phyloP scores from a whole-genome alignment of 139 green algal species.

The Chlorella sp. region DNA sequence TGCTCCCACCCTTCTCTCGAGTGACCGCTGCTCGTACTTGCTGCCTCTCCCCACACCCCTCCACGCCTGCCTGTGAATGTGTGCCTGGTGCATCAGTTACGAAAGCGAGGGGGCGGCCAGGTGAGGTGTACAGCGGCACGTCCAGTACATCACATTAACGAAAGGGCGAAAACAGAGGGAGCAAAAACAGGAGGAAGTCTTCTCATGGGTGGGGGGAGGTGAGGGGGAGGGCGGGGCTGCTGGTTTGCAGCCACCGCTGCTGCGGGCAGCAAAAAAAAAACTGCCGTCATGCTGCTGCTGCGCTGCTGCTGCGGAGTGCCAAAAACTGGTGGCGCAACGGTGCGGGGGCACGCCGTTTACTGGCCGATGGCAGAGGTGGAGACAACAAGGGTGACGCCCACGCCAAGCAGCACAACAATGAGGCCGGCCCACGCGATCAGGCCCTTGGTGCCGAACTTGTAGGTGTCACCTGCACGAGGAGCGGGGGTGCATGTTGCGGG shows the following conservation, averaged over 20 bases:
- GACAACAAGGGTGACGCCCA: constrained; percentile 87
- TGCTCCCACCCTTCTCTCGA: too few relatives aligned
- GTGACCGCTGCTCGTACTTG: too few relatives aligned
- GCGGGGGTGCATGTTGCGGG: not conserved
- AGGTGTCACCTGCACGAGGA: constrained; percentile 65
- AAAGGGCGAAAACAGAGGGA: not conserved
- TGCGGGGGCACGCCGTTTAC: constrained; percentile 16
- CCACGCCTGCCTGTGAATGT: too few relatives aligned
- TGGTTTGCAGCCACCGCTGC: not conserved
- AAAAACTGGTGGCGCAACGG: not conserved
- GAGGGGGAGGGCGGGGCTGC: too few relatives aligned
- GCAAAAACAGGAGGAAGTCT: not conserved
- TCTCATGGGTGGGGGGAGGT: not conserved
- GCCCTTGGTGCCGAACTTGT: constrained; percentile 91
- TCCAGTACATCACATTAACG: constrained; percentile 3
- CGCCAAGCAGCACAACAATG: constrained; percentile 61
- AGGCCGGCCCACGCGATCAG: constrained; percentile 87
- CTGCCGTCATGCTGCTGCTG: not conserved
- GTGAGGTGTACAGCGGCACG: not conserved
- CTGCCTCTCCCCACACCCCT: too few relatives aligned
- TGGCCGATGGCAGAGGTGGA: constrained; percentile 73
- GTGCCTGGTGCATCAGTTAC: too few relatives aligned
- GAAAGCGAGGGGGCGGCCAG: not conserved
- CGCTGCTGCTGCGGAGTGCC: constrained; percentile 12
- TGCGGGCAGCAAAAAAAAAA: not conserved